Evolutionary conservation across 805 yeast genomes (phyloP), one percentile per base, ranked within the genome.

Genomic region (Debaryomyces tyrocola): DNA sequence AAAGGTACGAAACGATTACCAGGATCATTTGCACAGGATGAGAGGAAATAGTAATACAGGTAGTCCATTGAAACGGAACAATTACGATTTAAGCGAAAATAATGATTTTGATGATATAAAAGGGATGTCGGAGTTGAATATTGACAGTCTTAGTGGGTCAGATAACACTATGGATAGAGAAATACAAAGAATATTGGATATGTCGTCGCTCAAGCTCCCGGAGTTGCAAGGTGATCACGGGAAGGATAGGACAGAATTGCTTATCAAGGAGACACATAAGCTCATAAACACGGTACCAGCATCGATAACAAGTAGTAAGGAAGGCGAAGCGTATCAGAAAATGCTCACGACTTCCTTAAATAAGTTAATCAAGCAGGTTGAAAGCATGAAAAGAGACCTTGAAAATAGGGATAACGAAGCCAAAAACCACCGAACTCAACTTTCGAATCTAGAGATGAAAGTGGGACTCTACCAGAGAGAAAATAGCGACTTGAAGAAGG

Each of bases 231-330:
- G 14, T 5, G 40, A 38, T 14, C 46, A 38, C 17, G 47, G 34
- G 2, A 41, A 40, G 9, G 53, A 48, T 27, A 44, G 42, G 18
- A 48, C 55, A 2, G 66, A 63, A 31, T 46, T 62, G 12, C 37
- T 63, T 11, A 56, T 66, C 7, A 52, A 48, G 33, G 64, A 67
- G 46, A 64, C 72, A 6, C 70, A 67, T 45, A 57, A 57, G 33
- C 40, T 63, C 14, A 56, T 67, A 15, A 52, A 51, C 18, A 55
- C 55, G 15, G 44, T 66, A 6, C 69, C 71, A 1, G 17, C 37
- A 6, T 46, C 58, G 1, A 51, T 58, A 2, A 33, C 47, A 10
- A 46, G 56, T 15, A 53, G 47, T 41, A 56, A 55, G 42, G 65
- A 62, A 34, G 61, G 62, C 20, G 70, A 63, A 34, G 57, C 56